These are phyloP conservation scores for Phellopilus nigrolimitatus DNA, from an alignment of 1,284 basidiomycete genomes.

Conservation along the genomic window DNA sequence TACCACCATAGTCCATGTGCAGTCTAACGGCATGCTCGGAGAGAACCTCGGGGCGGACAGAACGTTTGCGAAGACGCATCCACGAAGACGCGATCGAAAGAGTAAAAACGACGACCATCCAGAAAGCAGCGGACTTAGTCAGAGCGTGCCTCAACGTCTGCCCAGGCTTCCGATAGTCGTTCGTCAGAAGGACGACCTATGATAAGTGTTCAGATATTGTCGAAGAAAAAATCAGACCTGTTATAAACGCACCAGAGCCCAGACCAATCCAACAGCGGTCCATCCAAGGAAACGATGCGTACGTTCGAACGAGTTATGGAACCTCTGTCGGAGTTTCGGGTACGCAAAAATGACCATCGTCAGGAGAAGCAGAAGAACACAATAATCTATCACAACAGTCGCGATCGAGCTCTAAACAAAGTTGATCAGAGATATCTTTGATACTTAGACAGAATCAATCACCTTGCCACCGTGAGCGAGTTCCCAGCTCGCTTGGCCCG, in stretches of 20 bases:
- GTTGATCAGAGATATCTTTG: neutral
- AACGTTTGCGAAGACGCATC: constrained; percentile 30
- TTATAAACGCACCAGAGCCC: constrained; percentile 41
- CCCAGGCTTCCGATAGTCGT: constrained; percentile 19
- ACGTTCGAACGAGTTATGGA: constrained; percentile 49
- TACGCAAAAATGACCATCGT: constrained; percentile 46
- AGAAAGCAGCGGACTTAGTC: constrained; percentile 29
- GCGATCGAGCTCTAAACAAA: constrained; percentile 38
- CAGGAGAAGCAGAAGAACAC: constrained; percentile 45
- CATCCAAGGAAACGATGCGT: constrained; percentile 54
- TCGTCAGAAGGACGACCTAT: constrained; percentile 27
- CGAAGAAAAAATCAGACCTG: neutral
- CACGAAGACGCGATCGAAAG: constrained; percentile 31
- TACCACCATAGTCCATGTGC: constrained; percentile 34
- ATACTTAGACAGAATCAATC: neutral
- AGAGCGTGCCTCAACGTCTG: constrained; percentile 26
- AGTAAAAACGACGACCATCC: constrained; percentile 34
- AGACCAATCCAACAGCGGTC: constrained; percentile 48
- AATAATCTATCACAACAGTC: constrained; percentile 48
- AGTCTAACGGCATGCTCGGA: constrained; percentile 34
- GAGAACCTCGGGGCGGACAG: constrained; percentile 28
- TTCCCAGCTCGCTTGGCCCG: constrained; percentile 48
- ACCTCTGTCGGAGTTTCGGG: constrained; percentile 39
- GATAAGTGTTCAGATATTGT: neutral
- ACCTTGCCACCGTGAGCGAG: constrained; percentile 38